Evolutionary conservation across 1,284 basidiomycete genomes (phyloP).

Genomic region (Pterula multifida): DNA sequence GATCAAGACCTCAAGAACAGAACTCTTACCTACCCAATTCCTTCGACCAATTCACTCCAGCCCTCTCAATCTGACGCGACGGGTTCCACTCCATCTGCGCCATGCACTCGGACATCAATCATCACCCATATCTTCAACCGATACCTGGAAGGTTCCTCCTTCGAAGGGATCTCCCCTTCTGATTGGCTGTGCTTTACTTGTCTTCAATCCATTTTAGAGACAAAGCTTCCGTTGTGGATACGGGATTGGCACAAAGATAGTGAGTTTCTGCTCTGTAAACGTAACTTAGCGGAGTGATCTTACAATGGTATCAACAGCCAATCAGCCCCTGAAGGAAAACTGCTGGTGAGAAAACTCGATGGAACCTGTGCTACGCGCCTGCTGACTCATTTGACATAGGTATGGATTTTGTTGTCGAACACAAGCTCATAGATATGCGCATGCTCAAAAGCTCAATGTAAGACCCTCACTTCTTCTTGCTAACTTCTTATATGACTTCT

Average conservation of each 20-base stretch:
- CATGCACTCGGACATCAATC: not conserved
- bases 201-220: not conserved
- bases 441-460: conserved; percentile 1
- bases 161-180: not conserved
- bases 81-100: not conserved
- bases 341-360: not conserved
- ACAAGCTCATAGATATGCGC: not conserved
- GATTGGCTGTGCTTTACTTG: not conserved
- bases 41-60: not conserved
- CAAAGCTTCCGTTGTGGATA: not conserved
- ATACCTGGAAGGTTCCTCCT: not conserved
- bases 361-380: not conserved
- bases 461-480: not conserved
- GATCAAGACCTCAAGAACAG: not conserved
- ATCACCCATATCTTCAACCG: not conserved
- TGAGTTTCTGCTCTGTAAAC: not conserved
- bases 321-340: not conserved
- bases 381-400: not conserved
- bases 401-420: not conserved
- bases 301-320: not conserved
- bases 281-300: not conserved
- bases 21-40: not conserved
- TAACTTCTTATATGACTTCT: not conserved
- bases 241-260: conserved; percentile 1
- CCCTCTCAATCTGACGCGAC: not conserved